Percentiles rank a stretch among this genome's conserved stretches.
These are phyloP conservation scores for Zanthoxylum bungeanum DNA, from an alignment of 345 rosid genomes.

Conservation along the genomic window DNA sequence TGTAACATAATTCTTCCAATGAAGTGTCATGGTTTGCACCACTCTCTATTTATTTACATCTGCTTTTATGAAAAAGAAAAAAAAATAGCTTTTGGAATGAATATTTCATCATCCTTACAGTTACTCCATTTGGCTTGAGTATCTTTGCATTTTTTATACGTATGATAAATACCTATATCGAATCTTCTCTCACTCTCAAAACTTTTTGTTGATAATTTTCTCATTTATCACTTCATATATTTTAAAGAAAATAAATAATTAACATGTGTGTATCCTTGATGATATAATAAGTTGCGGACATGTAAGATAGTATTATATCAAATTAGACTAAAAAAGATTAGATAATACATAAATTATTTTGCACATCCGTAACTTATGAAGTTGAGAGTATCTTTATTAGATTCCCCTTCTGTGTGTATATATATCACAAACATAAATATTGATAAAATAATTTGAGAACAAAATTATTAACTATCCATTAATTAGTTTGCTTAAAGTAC, in stretches of 20 bases:
- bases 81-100: conserved; percentile 1
- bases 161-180: neutral
- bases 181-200: neutral
- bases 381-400: too few species aligned
- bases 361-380: too few species aligned
- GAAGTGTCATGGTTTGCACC: conserved; percentile 9
- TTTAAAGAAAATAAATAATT: neutral
- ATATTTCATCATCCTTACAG: conserved; percentile 13
- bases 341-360: too few species aligned
- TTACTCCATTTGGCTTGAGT: conserved; percentile 13
- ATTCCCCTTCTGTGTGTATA: too few species aligned
- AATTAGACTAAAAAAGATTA: too few species aligned
- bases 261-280: too few species aligned
- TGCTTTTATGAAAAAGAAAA: neutral
- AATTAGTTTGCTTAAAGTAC: too few species aligned
- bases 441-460: too few species aligned
- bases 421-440: too few species aligned
- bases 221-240: neutral
- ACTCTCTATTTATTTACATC: neutral
- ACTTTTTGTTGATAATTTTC: neutral
- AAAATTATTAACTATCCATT: too few species aligned
- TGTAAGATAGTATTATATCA: too few species aligned
- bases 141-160: conserved; percentile 8
- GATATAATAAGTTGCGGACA: too few species aligned
- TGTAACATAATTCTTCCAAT: neutral